Percentiles rank a stretch among this genome's conserved stretches.
These are phyloP conservation scores for Dictyophora rubrovolvata DNA, from an alignment of 768 basidiomycete species.

Conservation along the genomic window DNA sequence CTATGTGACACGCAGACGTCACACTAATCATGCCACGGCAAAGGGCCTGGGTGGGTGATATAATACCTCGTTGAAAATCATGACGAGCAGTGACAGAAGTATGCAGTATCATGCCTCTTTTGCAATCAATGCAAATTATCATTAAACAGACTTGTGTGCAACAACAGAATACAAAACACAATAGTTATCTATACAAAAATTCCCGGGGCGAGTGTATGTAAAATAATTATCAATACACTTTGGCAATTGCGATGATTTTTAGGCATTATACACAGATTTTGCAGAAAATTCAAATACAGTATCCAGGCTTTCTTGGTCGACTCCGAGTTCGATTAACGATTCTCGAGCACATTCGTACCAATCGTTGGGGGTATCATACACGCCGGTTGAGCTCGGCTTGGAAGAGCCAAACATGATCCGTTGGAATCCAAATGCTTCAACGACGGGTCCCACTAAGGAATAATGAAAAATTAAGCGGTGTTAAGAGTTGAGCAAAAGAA, in stretches of 20 bases:
- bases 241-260: not conserved
- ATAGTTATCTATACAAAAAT: not conserved
- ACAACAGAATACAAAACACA: not conserved
- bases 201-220: not conserved
- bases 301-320: constrained; percentile 69
- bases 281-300: constrained; percentile 58
- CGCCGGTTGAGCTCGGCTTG: constrained; percentile 41
- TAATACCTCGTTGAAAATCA: too few relatives aligned
- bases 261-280: constrained; percentile 27
- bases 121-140: too few relatives aligned
- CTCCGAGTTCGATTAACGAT: constrained; percentile 65
- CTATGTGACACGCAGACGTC: not conserved
- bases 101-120: too few relatives aligned
- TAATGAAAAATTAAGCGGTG: not conserved
- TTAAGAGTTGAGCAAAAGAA: not conserved
- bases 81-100: too few relatives aligned
- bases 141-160: not conserved
- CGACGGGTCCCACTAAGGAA: constrained; percentile 57
- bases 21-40: not conserved
- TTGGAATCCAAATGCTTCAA: constrained; percentile 79
- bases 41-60: not conserved
- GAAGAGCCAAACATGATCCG: constrained; percentile 79
- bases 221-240: not conserved
- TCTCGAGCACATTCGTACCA: constrained; percentile 81
- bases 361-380: constrained; percentile 42